A percentile compares a stretch with the other conserved stretches of the same genome.
phyloP scores from a whole-genome alignment of 75 land plant genomes.

The Ceratopteris richardii region DNA sequence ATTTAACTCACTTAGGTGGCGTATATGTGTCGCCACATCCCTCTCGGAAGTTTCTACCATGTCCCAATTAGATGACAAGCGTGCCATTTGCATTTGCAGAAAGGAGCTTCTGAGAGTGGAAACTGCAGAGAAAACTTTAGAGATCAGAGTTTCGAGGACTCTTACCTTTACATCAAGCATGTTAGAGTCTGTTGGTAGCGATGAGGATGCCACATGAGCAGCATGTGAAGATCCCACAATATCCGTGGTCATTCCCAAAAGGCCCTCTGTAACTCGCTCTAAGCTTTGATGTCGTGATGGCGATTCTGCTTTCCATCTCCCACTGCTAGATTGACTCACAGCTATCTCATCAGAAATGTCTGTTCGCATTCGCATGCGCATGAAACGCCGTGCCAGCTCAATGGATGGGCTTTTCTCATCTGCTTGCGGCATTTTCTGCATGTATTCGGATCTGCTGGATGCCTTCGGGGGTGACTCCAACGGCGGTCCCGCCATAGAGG shows the following conservation, averaged over 20 bases:
- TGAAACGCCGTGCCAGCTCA: background rate
- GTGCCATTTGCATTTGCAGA: slow-evolving; percentile 70
- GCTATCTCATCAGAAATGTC: background rate
- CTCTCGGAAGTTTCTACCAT: slow-evolving; percentile 71
- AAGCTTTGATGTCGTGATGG: background rate
- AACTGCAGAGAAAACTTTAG: slow-evolving; percentile 46
- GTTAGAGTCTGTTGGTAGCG: background rate
- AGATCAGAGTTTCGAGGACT: slow-evolving; percentile 48
- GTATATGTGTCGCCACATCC: slow-evolving; percentile 56
- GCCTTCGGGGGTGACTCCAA: background rate
- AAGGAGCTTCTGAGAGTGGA: slow-evolving; percentile 63
- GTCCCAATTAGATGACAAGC: slow-evolving; percentile 72
- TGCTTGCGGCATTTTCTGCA: background rate
- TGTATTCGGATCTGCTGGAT: background rate
- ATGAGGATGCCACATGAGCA: background rate
- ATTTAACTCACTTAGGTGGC: slow-evolving; percentile 67
- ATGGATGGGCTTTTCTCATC: background rate
- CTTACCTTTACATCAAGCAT: slow-evolving; percentile 23
- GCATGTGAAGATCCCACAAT: background rate
- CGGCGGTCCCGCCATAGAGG: background rate
- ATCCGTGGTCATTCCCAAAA: background rate
- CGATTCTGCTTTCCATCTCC: background rate
- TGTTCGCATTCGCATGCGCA: background rate
- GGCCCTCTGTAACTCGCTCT: background rate
- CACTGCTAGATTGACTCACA: background rate